Percentiles rank a stretch among this genome's conserved stretches.
Evolutionary conservation across 768 basidiomycete species (phyloP).

Genomic region (Gloeostereum incarnatum): DNA sequence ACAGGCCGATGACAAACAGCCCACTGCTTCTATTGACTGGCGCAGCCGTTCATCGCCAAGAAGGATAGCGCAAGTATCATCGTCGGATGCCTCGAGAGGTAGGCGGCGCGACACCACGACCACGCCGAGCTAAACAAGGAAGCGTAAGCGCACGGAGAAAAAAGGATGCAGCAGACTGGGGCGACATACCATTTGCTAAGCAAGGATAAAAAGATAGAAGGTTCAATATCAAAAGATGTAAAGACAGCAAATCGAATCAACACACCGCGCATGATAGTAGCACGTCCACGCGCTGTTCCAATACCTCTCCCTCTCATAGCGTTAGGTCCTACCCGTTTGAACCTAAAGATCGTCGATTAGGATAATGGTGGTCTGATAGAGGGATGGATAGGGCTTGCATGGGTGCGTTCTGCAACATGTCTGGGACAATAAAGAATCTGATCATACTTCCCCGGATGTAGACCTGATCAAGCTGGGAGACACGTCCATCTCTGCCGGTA

Average conservation of each 20-base stretch:
- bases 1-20: too few species aligned
- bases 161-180: not conserved
- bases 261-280: slow-evolving; percentile 96
- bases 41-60: slow-evolving; percentile 1
- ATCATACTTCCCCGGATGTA: slow-evolving; percentile 99
- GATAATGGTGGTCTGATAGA: slow-evolving; percentile 1
- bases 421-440: slow-evolving; percentile 98
- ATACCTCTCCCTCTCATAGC: slow-evolving; percentile 99
- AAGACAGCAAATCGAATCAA: too few species aligned
- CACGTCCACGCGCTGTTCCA: slow-evolving; percentile 96
- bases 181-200: slow-evolving; percentile 65
- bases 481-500: slow-evolving; percentile 94
- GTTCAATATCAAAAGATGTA: slow-evolving; percentile 2
- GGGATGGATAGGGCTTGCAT: slow-evolving; percentile 54
- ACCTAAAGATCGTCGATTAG: slow-evolving; percentile 54
- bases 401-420: slow-evolving; percentile 98
- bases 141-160: slow-evolving; percentile 10
- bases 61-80: slow-evolving; percentile 36
- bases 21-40: too few species aligned
- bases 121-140: slow-evolving; percentile 62
- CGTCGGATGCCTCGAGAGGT: slow-evolving; percentile 74
- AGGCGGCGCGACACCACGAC: slow-evolving; percentile 67
- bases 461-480: slow-evolving; percentile 97
- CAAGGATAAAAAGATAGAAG: slow-evolving; percentile 13
- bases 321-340: slow-evolving; percentile 96